phyloP scores from a whole-genome alignment of 495 filamentous ascomycete genomes.

The Hypoxylon crocopeplum region DNA sequence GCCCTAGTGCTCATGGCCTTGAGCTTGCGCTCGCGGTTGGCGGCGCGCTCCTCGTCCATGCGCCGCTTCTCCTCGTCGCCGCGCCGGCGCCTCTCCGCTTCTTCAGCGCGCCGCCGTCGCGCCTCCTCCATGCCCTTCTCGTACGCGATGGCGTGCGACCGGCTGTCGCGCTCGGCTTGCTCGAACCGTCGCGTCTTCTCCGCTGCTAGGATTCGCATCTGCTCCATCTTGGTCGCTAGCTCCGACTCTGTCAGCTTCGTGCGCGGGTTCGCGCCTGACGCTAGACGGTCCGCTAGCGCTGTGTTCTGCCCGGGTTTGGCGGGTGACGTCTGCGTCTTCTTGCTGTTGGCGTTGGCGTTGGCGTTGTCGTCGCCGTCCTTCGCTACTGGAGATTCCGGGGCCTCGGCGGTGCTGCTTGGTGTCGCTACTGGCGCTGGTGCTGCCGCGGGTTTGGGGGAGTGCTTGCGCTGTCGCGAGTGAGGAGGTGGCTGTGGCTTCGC shows the following conservation, averaged over 20 bases:
- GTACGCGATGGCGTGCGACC: constrained; percentile 57
- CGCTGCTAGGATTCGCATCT: constrained; percentile 54
- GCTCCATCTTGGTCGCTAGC: constrained; percentile 57
- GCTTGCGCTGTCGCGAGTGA: constrained; percentile 30
- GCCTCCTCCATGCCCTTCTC: constrained; percentile 59
- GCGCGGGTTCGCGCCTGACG: constrained; percentile 55
- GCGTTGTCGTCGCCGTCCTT: constrained; percentile 1
- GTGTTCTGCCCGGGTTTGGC: constrained; percentile 44
- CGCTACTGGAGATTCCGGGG: constrained; percentile 1
- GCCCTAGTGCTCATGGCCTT: constrained; percentile 53
- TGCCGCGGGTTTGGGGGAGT: constrained; percentile 27
- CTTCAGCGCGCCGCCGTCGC: constrained; percentile 52
- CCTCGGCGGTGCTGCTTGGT: neutral
- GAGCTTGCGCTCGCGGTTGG: constrained; percentile 56
- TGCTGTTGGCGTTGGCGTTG: neutral
- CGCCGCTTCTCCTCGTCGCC: constrained; percentile 52
- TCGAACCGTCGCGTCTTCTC: constrained; percentile 58
- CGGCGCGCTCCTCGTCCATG: constrained; percentile 57
- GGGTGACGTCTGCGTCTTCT: constrained; percentile 12
- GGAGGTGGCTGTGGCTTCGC: constrained; percentile 24
- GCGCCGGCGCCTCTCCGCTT: constrained; percentile 44
- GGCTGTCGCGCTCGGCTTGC: constrained; percentile 57
- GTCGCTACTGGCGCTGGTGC: constrained; percentile 6
- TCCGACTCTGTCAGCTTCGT: constrained; percentile 61
- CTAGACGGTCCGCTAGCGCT: constrained; percentile 40